phyloP scores from a whole-genome alignment of 2,329 filamentous ascomycete genomes.

The Colletotrichum cordylinicola region DNA sequence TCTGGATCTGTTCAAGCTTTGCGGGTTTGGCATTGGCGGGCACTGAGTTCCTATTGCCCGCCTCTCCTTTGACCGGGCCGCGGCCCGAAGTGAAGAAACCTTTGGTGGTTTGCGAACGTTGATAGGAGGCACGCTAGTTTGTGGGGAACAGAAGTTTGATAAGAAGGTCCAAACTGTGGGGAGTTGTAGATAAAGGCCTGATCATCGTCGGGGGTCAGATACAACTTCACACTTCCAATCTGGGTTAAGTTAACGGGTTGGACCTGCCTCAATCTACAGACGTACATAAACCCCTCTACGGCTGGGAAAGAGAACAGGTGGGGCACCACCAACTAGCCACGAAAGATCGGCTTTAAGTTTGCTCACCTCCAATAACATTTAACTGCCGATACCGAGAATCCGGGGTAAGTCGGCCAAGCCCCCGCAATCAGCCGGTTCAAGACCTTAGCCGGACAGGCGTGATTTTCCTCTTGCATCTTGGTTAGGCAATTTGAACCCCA shows the following conservation, averaged over 20 bases:
- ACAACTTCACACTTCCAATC: background rate
- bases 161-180: background rate
- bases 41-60: background rate
- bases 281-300: background rate
- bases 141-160: background rate
- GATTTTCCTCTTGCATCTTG: background rate
- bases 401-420: background rate
- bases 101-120: background rate
- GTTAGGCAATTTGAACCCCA: background rate
- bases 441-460: background rate
- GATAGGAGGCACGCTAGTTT: background rate
- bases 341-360: background rate
- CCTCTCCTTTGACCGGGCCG: background rate
- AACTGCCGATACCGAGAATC: background rate
- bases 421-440: background rate
- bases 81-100: background rate
- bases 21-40: background rate
- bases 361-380: background rate
- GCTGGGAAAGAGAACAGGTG: background rate
- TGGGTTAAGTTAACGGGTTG: background rate
- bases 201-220: background rate
- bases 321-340: background rate
- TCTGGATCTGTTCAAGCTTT: background rate
- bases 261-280: background rate
- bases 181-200: background rate